These are phyloP conservation scores for Macrocybe gigantea DNA, from an alignment of 768 basidiomycete genomes.

Conservation along the genomic window DNA sequence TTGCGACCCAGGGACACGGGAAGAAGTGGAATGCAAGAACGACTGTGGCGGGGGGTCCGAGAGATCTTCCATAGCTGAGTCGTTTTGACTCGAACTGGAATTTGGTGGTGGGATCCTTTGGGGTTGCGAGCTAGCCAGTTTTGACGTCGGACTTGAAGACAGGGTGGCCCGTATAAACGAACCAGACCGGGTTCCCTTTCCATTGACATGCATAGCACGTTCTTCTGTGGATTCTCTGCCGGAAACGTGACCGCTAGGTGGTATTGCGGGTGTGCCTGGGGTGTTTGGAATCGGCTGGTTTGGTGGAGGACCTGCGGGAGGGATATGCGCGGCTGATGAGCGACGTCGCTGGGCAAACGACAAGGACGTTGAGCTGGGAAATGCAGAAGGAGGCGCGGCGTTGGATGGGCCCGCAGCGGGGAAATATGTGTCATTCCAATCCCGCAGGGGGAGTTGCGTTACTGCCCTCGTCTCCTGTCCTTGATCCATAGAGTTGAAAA, in stretches of 20 bases:
- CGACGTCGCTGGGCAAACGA: constrained; percentile 52
- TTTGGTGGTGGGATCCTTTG: no score
- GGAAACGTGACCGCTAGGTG: constrained; percentile 13
- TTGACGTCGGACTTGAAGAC: constrained; percentile 49
- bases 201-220: constrained; percentile 16
- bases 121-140: constrained; percentile 53
- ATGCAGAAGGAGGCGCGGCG: constrained; percentile 20
- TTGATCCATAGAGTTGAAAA: constrained; percentile 27
- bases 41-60: constrained; percentile 56
- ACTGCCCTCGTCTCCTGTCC: constrained; percentile 28
- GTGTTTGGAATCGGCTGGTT: constrained; percentile 68
- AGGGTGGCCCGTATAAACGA: constrained; percentile 30
- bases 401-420: constrained; percentile 26
- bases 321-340: constrained; percentile 57
- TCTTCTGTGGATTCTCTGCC: constrained; percentile 17
- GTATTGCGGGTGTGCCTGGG: constrained; percentile 22
- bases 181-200: constrained; percentile 24
- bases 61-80: constrained; percentile 41
- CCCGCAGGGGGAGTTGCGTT: constrained; percentile 22
- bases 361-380: constrained; percentile 19
- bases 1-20: constrained; percentile 20
- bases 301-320: constrained; percentile 69
- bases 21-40: constrained; percentile 35
- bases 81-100: constrained; percentile 7
- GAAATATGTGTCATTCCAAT: constrained; percentile 29